Evolutionary conservation across 148 eudicot species (phyloP), one percentile per base, ranked within the genome.

Genomic region (Spergularia marina): DNA sequence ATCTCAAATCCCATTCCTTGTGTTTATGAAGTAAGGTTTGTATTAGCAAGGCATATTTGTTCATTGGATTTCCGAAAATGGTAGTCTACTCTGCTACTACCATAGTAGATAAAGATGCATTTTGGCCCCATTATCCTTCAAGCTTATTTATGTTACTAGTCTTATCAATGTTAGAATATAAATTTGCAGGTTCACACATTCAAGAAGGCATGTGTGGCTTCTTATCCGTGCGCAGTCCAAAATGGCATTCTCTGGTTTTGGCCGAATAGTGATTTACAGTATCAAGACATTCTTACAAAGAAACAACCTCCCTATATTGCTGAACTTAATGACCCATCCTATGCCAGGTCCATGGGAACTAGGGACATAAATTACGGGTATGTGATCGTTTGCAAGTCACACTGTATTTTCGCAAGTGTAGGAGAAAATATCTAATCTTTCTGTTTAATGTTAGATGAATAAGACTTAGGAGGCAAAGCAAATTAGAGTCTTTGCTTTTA

Each of bases 241-340:
- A 90, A 90, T 85, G 87, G 73, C 51, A 89, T 92, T 75, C 82
- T 92, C 61, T 92, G 98, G 98, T 90, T 92, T 81, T 92, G 98
- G 96, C 93, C 96, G 3, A 87, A 85, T 75, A 68, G 76, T 52
- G 89, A 86, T 84, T 93, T 93, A 41, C 75, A 80, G 20, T 84
- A 77, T 75, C 75, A 81, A 55, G 85, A 86, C 69, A 87, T 90
- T 59, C 78, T 84, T 53, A 55, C 71, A 10, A 76, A 77, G 70
- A 80, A 86, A 68, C 79, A 82, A 18, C 98, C 96, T 55, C 91
- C 91, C 12, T 89, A 79, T 68, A 83, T 92, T 16, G 79, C 91
- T 12, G 95, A 90, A 83, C 69, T 92, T 40, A 96, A 92, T 76
- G 96, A 92, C 36, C 96, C 96, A 6, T 86, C 98, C 41, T 90